Base-by-base conservation (phyloP, 805 yeast species). In the Yamadazyma akitaensis region DNA sequence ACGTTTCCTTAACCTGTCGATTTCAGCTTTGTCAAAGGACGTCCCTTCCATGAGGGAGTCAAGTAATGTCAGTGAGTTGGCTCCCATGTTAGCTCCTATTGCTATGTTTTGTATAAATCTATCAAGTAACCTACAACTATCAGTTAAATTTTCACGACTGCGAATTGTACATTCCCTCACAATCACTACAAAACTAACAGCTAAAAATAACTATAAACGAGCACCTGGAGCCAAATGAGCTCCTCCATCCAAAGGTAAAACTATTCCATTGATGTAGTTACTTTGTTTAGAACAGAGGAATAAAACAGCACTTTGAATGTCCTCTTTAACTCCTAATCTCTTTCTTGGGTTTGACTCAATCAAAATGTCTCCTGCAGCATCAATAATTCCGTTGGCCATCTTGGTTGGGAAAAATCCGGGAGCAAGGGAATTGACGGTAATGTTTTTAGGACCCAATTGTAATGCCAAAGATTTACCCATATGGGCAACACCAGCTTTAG, bases 1-100 rank as follows among this genome's bases (percentile, higher is more conserved):
- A 54, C 99, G 76, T 61, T 90, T 89, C 48, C 96, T 82, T 49
- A 94, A 72, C 51, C 99, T 77, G 62, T 91, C 96, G 43, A 94
- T 86, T 62, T 94, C 99, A 51, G 89, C 97, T 41, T 84, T 77
- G 46, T 88, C 95, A 65, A 92, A 88, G 63, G 84, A 84, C 8
- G 96, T 87, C 19, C 90, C 92, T 62, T 85, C 91, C 56, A 87
- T 79, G 19, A 88, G 75, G 53, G 80, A 78, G 49, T 86, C 94
- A 50, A 88, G 60, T 25, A 79, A 59, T 42, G 74, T 81, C 12
- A 88, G 81, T 7, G 84, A 77, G 18, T 79, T 73, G 9, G 75
- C 74, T 36, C 89, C 89, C 89, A 81, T 81, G 10, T 21, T 21
- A 21, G 24, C 7, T 21, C 24, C 37, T 16, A 34, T 13, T 3